Evolutionary conservation across 83 land plant genomes (phyloP).

Genomic region (Thuja plicata): DNA sequence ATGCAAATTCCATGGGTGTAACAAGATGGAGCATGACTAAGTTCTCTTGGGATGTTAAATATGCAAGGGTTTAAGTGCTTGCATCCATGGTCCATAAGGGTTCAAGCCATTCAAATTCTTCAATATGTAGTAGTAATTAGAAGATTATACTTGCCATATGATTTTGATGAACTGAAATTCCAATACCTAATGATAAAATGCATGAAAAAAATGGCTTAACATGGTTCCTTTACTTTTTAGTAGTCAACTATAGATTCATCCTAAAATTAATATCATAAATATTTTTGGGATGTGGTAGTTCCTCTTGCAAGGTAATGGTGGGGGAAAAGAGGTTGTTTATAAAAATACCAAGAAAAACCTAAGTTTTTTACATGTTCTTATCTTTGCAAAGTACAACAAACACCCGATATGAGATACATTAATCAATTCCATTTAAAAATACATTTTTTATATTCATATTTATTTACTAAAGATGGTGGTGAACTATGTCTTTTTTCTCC

Average conservation of each 20-base stretch:
- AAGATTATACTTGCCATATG: neutral
- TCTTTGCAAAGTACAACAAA: constrained; percentile 37
- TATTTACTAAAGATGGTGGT: neutral
- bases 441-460: neutral
- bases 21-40: too few species aligned
- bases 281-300: constrained; percentile 16
- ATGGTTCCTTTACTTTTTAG: neutral
- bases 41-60: too few species aligned
- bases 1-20: too few species aligned
- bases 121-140: too few species aligned
- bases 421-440: neutral
- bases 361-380: constrained; percentile 49
- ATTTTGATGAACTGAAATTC: constrained; percentile 15
- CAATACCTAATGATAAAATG: constrained; percentile 11
- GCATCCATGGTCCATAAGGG: constrained; percentile 45
- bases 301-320: constrained; percentile 30
- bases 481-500: neutral
- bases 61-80: constrained; percentile 62
- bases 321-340: constrained; percentile 12
- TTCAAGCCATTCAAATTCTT: neutral
- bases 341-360: constrained; percentile 30
- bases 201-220: constrained; percentile 12
- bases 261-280: neutral
- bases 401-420: constrained; percentile 25
- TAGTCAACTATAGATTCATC: neutral